Conservation (phyloP, 768 basidiomycete species). For the Suillus weaverae region DNA sequence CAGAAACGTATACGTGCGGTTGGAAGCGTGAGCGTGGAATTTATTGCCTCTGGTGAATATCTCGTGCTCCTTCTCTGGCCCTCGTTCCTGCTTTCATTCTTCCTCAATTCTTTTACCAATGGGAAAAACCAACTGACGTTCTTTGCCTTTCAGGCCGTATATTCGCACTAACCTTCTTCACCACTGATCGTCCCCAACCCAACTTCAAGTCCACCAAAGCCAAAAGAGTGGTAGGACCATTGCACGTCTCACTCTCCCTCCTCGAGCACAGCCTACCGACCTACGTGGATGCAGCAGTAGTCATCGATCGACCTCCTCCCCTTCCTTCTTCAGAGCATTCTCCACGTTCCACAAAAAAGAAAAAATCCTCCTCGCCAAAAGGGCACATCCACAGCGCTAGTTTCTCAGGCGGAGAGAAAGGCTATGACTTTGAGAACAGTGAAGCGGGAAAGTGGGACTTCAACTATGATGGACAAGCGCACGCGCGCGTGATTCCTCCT, state of each 20-base stretch:
- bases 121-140: slow-evolving; percentile 35
- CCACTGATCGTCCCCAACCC: slow-evolving; percentile 9
- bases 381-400: not conserved
- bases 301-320: slow-evolving; percentile 39
- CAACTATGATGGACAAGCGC: slow-evolving; percentile 8
- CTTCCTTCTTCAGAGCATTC: slow-evolving; percentile 13
- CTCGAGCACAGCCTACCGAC: slow-evolving; percentile 60
- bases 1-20: slow-evolving; percentile 70
- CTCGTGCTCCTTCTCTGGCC: slow-evolving; percentile 27
- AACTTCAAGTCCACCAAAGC: slow-evolving; percentile 1
- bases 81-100: not conserved
- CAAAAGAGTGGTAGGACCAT: slow-evolving; percentile 14
- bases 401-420: not conserved
- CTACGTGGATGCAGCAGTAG: slow-evolving; percentile 51
- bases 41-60: slow-evolving; percentile 49
- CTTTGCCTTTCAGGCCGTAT: slow-evolving; percentile 21
- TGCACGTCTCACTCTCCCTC: slow-evolving; percentile 51
- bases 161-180: slow-evolving; percentile 28
- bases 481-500: not conserved
- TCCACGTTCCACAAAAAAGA: slow-evolving; percentile 8
- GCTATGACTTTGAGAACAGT: no score
- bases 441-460: not conserved
- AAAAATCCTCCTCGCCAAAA: not conserved
- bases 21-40: slow-evolving; percentile 58
- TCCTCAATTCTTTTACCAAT: not conserved